Evolutionary conservation across 2,329 filamentous ascomycete species (phyloP).

Genomic region (Lecanosticta acicola): DNA sequence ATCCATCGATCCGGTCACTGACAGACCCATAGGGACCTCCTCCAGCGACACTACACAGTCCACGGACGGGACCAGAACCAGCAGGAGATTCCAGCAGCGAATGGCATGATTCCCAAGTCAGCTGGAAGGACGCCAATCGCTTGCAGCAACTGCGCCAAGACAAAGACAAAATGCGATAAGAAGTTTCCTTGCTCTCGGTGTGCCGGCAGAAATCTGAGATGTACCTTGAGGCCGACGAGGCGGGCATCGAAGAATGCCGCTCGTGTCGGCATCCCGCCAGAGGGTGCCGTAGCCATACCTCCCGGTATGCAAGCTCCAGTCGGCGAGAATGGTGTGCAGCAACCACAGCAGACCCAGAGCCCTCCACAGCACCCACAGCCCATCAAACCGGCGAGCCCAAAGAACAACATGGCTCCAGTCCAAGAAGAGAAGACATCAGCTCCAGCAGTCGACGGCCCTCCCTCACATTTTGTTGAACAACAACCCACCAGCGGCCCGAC

Average conservation of each 20-base stretch:
- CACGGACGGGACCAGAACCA: constrained; percentile 48
- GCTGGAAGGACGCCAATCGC: constrained; percentile 49
- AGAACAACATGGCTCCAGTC: constrained; percentile 20
- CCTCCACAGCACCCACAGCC: constrained; percentile 33
- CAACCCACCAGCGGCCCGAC: constrained; percentile 31
- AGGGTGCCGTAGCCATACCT: constrained; percentile 25
- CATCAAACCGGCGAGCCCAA: constrained; percentile 32
- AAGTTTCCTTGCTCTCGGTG: constrained; percentile 51
- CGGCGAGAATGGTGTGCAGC: constrained; percentile 17
- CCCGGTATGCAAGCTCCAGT: constrained; percentile 18
- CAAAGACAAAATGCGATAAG: constrained; percentile 51
- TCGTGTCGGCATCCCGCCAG: constrained; percentile 29
- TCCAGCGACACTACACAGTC: constrained; percentile 49
- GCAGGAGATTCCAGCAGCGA: constrained; percentile 44
- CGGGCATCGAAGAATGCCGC: constrained; percentile 43
- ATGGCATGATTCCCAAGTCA: constrained; percentile 49
- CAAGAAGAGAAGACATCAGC: constrained; percentile 27
- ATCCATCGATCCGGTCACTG: constrained; percentile 10
- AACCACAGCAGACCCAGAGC: constrained; percentile 9
- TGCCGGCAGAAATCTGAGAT: constrained; percentile 45
- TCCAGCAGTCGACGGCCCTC: constrained; percentile 29
- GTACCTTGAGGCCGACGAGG: constrained; percentile 44
- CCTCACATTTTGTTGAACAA: constrained; percentile 39
- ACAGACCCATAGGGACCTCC: constrained; percentile 39
- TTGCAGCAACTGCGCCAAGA: constrained; percentile 50